Conservation (phyloP, 225 moss, liverwort and hornwort species). For the Bryoerythrophyllum caledonicum region DNA sequence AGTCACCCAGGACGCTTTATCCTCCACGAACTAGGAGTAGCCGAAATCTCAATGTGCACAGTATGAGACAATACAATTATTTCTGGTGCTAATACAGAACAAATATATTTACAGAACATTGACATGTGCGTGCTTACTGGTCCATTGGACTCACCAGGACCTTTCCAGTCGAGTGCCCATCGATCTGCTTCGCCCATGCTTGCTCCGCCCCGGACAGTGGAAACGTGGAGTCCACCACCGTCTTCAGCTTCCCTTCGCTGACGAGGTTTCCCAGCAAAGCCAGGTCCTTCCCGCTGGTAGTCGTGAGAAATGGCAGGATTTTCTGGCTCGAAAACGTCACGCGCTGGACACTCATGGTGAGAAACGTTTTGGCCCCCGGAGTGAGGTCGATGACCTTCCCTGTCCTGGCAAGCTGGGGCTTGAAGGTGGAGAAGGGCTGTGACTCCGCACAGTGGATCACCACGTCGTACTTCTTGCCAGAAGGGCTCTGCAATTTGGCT, state of each 20-base stretch:
- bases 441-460: slow-evolving; percentile 39
- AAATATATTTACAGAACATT: too few species aligned
- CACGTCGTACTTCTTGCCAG: slow-evolving; percentile 58
- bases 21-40: too few species aligned
- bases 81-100: too few species aligned
- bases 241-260: slow-evolving; percentile 50
- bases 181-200: slow-evolving; percentile 56
- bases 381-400: slow-evolving; percentile 45
- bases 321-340: slow-evolving; percentile 39
- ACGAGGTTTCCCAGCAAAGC: slow-evolving; percentile 31
- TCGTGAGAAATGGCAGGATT: slow-evolving; percentile 19
- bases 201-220: slow-evolving; percentile 45
- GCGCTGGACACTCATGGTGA: slow-evolving; percentile 24
- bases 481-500: slow-evolving; percentile 46
- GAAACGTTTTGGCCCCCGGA: background rate
- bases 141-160: slow-evolving; percentile 36
- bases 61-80: too few species aligned
- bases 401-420: slow-evolving; percentile 40
- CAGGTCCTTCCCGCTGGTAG: slow-evolving; percentile 31
- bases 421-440: slow-evolving; percentile 30
- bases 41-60: too few species aligned
- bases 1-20: too few species aligned
- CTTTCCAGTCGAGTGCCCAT: slow-evolving; percentile 63
- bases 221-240: slow-evolving; percentile 48
- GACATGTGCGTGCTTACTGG: background rate